Evolutionary conservation across 768 basidiomycete genomes (phyloP).

Genomic region (Agrocybe chaxingu): DNA sequence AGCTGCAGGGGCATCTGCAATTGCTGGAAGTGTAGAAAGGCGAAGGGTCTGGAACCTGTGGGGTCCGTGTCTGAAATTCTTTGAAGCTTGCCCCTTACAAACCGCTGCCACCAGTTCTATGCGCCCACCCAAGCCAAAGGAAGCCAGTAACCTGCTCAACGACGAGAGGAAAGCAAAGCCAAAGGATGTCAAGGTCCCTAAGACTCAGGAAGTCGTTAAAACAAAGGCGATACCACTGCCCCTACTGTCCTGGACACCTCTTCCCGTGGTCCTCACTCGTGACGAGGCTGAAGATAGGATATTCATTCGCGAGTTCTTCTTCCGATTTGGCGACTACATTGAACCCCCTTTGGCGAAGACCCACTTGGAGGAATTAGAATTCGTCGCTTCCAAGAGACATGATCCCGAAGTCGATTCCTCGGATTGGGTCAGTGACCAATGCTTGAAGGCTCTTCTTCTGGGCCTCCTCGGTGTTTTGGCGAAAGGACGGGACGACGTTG

Average conservation of each 20-base stretch:
- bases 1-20: slow-evolving; percentile 66
- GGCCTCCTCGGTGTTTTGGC: slow-evolving; percentile 57
- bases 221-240: slow-evolving; percentile 29
- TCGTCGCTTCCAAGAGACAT: slow-evolving; percentile 31
- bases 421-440: slow-evolving; percentile 65
- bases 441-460: slow-evolving; percentile 60
- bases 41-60: slow-evolving; percentile 54
- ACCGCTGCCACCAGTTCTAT: slow-evolving; percentile 5
- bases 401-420: slow-evolving; percentile 39
- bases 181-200: slow-evolving; percentile 5
- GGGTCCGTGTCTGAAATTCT: slow-evolving; percentile 39
- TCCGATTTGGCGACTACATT: slow-evolving; percentile 57
- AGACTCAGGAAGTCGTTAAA: slow-evolving; percentile 3
- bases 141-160: slow-evolving; percentile 1
- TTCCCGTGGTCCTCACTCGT: slow-evolving; percentile 40
- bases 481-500: slow-evolving; percentile 36
- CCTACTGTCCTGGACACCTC: slow-evolving; percentile 49
- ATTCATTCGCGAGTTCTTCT: slow-evolving; percentile 69
- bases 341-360: slow-evolving; percentile 39
- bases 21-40: slow-evolving; percentile 63
- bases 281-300: slow-evolving; percentile 58
- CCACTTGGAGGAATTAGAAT: slow-evolving; percentile 64
- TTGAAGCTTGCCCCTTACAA: neutral
- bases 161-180: slow-evolving; percentile 7
- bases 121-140: slow-evolving; percentile 11